phyloP scores from a whole-genome alignment of 441 rosid genomes.

The Erodium moschatum region DNA sequence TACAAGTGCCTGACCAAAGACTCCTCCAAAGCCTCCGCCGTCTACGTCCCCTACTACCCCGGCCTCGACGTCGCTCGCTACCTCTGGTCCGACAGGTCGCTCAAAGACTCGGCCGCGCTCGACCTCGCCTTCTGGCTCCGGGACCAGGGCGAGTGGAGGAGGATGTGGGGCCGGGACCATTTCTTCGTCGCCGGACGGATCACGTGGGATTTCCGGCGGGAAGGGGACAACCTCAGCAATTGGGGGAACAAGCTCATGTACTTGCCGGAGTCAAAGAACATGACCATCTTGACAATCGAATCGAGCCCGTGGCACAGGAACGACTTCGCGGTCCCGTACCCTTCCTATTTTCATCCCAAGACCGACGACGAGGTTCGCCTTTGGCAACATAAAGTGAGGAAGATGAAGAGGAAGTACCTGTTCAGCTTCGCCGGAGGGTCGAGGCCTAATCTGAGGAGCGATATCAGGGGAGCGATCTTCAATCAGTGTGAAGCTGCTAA shows the following conservation, averaged over 20 bases:
- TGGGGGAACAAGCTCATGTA: constrained; percentile 18
- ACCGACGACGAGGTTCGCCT: background rate
- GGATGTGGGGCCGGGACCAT: background rate
- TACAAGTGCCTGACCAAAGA: constrained; percentile 17
- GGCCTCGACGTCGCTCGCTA: constrained; percentile 14
- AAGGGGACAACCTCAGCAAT: background rate
- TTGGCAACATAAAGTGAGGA: background rate
- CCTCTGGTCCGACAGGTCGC: constrained; percentile 11
- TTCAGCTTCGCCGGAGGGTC: background rate
- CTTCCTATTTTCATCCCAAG: constrained; percentile 3
- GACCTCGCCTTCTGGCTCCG: constrained; percentile 9
- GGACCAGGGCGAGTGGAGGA: constrained; percentile 17
- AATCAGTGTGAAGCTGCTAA: constrained; percentile 54
- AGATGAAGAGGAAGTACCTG: background rate
- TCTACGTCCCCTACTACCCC: constrained; percentile 12
- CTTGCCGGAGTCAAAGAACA: constrained; percentile 3
- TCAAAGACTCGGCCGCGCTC: constrained; percentile 6
- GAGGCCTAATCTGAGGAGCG: background rate
- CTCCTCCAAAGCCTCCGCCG: constrained; percentile 17
- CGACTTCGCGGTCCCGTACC: background rate
- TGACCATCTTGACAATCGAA: background rate
- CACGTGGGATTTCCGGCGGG: constrained; percentile 24
- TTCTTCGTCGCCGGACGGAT: constrained; percentile 18
- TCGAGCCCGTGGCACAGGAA: background rate
- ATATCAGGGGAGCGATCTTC: constrained; percentile 44